Conservation (phyloP, 2,329 filamentous ascomycete species). For the Aspergillus uvarum region DNA sequence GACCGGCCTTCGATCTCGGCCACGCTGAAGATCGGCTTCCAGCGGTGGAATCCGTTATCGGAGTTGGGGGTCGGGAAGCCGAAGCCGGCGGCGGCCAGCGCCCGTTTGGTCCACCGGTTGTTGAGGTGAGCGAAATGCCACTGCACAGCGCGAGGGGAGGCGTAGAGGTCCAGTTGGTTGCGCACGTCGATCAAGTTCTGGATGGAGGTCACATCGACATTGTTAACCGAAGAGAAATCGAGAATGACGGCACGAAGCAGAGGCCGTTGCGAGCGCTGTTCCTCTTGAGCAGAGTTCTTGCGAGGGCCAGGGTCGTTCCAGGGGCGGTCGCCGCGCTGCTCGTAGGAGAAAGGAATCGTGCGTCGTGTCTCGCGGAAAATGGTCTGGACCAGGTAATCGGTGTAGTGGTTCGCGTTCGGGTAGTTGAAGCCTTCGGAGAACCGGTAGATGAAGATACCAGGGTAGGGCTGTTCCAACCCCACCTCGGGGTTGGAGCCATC, state of each 20-base stretch:
- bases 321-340: slow-evolving; percentile 71
- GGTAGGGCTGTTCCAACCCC: slow-evolving; percentile 76
- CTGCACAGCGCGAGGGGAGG: slow-evolving; percentile 76
- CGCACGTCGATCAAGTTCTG: slow-evolving; percentile 92
- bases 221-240: slow-evolving; percentile 91
- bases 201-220: slow-evolving; percentile 88
- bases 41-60: slow-evolving; percentile 61
- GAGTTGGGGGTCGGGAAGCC: slow-evolving; percentile 68
- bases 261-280: slow-evolving; percentile 56
- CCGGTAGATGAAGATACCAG: slow-evolving; percentile 92
- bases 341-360: slow-evolving; percentile 68
- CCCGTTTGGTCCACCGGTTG: slow-evolving; percentile 92
- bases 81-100: slow-evolving; percentile 82
- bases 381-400: slow-evolving; percentile 71
- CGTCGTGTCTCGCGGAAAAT: slow-evolving; percentile 72
- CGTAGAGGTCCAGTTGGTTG: slow-evolving; percentile 86
- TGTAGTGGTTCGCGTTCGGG: slow-evolving; percentile 84
- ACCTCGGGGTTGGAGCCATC: slow-evolving; percentile 89
- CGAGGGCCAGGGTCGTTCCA: slow-evolving; percentile 91
- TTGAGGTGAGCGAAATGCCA: slow-evolving; percentile 96
- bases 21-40: slow-evolving; percentile 95
- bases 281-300: slow-evolving; percentile 49
- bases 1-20: slow-evolving; percentile 75
- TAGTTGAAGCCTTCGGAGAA: slow-evolving; percentile 97
- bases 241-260: slow-evolving; percentile 86